Evolutionary conservation across 2,329 filamentous ascomycete genomes (phyloP).

Genomic region (Xylariaceae sp.): DNA sequence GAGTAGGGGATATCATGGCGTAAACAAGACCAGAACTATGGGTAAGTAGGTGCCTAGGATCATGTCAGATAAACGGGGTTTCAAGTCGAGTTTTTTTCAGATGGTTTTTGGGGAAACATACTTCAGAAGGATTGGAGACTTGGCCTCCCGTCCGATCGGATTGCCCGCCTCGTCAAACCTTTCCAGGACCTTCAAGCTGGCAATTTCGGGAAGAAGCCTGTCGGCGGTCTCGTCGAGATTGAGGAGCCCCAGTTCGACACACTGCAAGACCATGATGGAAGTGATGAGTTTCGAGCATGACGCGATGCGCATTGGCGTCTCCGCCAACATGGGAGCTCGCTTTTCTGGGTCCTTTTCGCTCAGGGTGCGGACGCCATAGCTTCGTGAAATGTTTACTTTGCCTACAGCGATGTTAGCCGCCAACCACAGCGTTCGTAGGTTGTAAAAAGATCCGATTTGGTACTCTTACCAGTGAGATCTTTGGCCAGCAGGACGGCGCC

Average conservation of each 20-base stretch:
- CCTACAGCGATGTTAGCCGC: conserved; percentile 4
- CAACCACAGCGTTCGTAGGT: not conserved
- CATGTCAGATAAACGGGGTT: not conserved
- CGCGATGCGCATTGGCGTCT: conserved; percentile 17
- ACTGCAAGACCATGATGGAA: conserved; percentile 18
- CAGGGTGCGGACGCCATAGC: conserved; percentile 18
- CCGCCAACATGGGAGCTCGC: conserved; percentile 13
- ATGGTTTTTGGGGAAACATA: not conserved
- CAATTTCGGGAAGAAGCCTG: conserved; percentile 16
- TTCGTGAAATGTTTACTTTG: conserved; percentile 16
- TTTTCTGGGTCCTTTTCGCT: conserved; percentile 14
- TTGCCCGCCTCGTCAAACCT: conserved; percentile 17
- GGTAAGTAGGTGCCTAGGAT: conserved; percentile 11
- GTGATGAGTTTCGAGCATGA: conserved; percentile 17
- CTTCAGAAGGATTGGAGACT: conserved; percentile 17
- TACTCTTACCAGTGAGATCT: conserved; percentile 15
- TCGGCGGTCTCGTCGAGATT: conserved; percentile 11
- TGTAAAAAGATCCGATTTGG: not conserved
- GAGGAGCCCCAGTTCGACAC: conserved; percentile 13
- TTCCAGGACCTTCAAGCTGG: conserved; percentile 13
- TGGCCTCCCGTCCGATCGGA: conserved; percentile 17
- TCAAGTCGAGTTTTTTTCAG: not conserved
- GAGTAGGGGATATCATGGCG: conserved; percentile 9
- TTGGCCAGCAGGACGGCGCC: conserved; percentile 16
- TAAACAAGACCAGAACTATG: conserved; percentile 17